Conservation (phyloP, 352 stramenopile species). For the Pythium utonaiense region DNA sequence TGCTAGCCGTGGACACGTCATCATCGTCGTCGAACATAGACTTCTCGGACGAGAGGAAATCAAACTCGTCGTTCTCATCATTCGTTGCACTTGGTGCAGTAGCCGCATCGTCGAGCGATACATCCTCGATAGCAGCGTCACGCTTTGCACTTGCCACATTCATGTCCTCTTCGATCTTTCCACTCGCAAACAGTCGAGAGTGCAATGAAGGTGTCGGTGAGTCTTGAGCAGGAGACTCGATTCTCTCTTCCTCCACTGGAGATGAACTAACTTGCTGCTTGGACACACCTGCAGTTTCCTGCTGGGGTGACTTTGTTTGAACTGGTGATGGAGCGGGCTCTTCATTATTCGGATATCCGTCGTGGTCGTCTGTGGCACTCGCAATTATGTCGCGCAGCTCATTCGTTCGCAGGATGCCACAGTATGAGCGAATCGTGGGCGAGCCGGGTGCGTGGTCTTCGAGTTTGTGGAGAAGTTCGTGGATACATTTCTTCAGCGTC, state of each 20-base stretch:
- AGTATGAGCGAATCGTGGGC: conserved; percentile 46
- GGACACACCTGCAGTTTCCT: background rate
- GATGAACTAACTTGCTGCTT: background rate
- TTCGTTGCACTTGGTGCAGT: background rate
- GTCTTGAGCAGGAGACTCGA: background rate
- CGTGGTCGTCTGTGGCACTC: background rate
- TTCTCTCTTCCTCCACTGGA: background rate
- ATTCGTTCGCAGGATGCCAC: conserved; percentile 34
- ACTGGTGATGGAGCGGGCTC: background rate
- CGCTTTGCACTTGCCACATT: background rate
- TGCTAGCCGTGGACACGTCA: background rate
- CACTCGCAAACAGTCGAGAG: conserved; percentile 10
- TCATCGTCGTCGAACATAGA: conserved; percentile 19
- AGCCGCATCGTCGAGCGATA: background rate
- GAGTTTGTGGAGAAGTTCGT: conserved; percentile 53
- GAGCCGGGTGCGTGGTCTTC: conserved; percentile 46
- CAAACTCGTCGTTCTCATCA: conserved; percentile 26
- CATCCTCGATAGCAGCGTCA: background rate
- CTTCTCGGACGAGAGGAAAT: conserved; percentile 30
- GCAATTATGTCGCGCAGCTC: conserved; percentile 31
- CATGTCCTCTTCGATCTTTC: background rate
- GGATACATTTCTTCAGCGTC: conserved; percentile 54
- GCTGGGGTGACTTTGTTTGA: background rate
- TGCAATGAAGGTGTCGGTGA: conserved; percentile 1
- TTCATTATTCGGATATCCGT: background rate